Conservation (phyloP, 2,329 filamentous ascomycete species). For the Monilinia vaccinii-corymbosi region DNA sequence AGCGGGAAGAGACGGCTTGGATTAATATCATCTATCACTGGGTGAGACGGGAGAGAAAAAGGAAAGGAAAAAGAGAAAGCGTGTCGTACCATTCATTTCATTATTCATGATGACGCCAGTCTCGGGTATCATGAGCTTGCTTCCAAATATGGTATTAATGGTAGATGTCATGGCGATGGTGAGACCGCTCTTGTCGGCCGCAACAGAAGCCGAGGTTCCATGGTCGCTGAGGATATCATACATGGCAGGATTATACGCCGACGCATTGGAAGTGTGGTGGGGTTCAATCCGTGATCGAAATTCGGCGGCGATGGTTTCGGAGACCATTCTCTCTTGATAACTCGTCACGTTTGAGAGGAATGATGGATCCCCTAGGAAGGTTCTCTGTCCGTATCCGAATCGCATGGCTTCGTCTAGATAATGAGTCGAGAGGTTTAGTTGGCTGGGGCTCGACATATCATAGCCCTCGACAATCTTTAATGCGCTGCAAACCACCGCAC, state of each 20-base stretch:
- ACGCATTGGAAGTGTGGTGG: conserved; percentile 45
- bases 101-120: conserved; percentile 64
- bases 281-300: conserved; percentile 52
- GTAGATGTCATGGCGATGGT: conserved; percentile 58
- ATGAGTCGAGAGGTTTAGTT: conserved; percentile 54
- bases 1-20: neutral
- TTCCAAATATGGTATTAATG: conserved; percentile 59
- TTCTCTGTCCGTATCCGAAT: conserved; percentile 56
- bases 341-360: conserved; percentile 48
- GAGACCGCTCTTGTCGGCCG: conserved; percentile 50
- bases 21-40: neutral
- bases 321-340: conserved; percentile 48
- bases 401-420: conserved; percentile 57
- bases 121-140: conserved; percentile 50
- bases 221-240: conserved; percentile 44
- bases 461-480: conserved; percentile 73
- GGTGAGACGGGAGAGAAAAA: conserved; percentile 15
- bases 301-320: conserved; percentile 39
- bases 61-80: conserved; percentile 26
- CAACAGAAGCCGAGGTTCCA: conserved; percentile 44
- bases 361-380: conserved; percentile 52
- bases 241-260: conserved; percentile 52
- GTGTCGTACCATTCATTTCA: conserved; percentile 46
- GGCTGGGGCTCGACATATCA: conserved; percentile 47
- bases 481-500: conserved; percentile 63